Conservation (phyloP, 2,329 filamentous ascomycete species). For the Apiospora kogelbergensis region DNA sequence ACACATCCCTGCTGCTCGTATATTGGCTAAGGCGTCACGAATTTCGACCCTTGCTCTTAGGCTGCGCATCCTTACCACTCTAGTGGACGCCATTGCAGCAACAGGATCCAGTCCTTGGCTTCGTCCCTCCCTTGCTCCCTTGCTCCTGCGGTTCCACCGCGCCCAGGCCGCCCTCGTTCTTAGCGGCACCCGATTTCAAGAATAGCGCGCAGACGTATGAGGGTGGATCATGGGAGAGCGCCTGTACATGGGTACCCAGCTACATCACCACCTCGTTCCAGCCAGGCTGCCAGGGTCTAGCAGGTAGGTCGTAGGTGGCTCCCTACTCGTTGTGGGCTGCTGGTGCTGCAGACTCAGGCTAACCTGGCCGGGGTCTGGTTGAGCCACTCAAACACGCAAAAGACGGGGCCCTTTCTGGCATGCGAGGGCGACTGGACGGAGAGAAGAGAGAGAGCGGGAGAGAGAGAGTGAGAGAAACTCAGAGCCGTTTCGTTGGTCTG, state of each 20-base stretch:
- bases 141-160: constrained; percentile 18
- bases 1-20: constrained; percentile 47
- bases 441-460: constrained; percentile 13
- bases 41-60: constrained; percentile 16
- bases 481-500: neutral
- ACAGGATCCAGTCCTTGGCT: constrained; percentile 29
- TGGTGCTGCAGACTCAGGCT: constrained; percentile 20
- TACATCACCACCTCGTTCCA: constrained; percentile 22
- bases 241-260: constrained; percentile 3
- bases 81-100: constrained; percentile 31
- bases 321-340: constrained; percentile 24
- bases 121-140: constrained; percentile 11
- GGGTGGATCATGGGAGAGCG: constrained; percentile 1
- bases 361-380: constrained; percentile 26
- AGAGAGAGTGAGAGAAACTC: neutral
- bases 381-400: constrained; percentile 33
- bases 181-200: constrained; percentile 35
- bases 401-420: constrained; percentile 23
- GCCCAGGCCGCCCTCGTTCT: constrained; percentile 25
- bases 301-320: constrained; percentile 29
- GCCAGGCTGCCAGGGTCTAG: constrained; percentile 3
- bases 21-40: constrained; percentile 39
- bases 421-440: constrained; percentile 13
- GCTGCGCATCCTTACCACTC: constrained; percentile 24
- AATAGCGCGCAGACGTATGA: constrained; percentile 28